Base-by-base conservation (phyloP, 164 flowering plant genomes). In the Magnolia changhungtana region DNA sequence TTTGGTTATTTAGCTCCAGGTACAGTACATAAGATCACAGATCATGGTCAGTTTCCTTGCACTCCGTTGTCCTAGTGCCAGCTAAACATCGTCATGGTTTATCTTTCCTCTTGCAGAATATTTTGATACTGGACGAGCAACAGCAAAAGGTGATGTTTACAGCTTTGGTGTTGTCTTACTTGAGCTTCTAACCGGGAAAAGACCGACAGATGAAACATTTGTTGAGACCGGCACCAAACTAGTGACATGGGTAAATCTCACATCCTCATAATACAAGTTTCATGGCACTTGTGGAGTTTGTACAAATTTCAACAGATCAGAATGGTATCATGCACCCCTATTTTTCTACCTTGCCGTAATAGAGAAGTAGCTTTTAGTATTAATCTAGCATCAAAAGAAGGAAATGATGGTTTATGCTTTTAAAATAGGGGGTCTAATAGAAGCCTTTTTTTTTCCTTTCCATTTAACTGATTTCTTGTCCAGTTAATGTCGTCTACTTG, bases 1-100 rank as follows among this genome's bases (percentile, higher is more conserved):
- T 96, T 96, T 71, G 99, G 99, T 37, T 96, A 96, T 84, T 83
- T 96, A 27, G 92, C 99, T 78, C 99, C 99, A 31, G 99, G 99
- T 96, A 86, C 8, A 2, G 64, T 51, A 10, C 50, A 51, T 24
- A 52, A 67, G 8, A 11, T 16, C 11, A 55, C 8, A 23, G 23
- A 21, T 65, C 16, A 72, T 55, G 37, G 23, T 31, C 73, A 50
- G 24, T 37, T 74, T 19, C n/a, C 63, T 50, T 24, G 11, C 2
- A 27, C 67, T 66, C 27, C 18, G 11, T 68, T 68, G 29, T 5
- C 20, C 18, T 19, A 3, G 27, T 49, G 16, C 9, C 23, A 8
- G 58, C 72, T 70, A 70, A 49, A 8, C 10, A 70, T 50, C 27
- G 10, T 70, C 29, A 76, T 64, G 9, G 9, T 71, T n/a, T 64